These are phyloP conservation scores for Datisca glomerata DNA, from an alignment of 306 rosid genomes.

Conservation along the genomic window DNA sequence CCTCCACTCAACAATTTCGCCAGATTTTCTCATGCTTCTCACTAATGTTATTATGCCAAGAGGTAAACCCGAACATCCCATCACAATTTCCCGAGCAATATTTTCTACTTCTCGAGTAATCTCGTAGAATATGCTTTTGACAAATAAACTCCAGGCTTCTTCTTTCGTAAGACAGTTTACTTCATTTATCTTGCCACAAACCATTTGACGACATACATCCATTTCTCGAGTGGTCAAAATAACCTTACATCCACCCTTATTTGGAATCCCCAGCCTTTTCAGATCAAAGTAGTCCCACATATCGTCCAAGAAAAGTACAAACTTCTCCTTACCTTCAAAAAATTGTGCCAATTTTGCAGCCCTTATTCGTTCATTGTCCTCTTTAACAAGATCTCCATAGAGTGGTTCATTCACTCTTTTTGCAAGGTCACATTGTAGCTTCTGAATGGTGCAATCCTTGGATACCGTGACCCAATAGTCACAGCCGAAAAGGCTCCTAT, in stretches of 20 bases:
- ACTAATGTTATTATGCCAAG: not conserved
- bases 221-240: constrained; percentile 17
- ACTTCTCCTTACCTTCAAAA: not conserved
- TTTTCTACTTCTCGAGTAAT: not conserved
- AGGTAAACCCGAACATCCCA: not conserved
- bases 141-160: constrained; percentile 13
- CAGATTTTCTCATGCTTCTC: constrained; percentile 3
- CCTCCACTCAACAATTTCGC: not conserved
- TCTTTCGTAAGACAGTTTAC: not conserved
- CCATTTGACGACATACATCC: constrained; percentile 10
- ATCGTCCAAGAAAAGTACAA: constrained; percentile 23
- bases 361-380: not conserved
- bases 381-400: not conserved
- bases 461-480: constrained; percentile 17
- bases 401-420: not conserved
- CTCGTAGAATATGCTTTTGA: not conserved
- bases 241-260: constrained; percentile 8
- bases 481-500: not conserved
- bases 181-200: not conserved
- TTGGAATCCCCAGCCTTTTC: constrained; percentile 13
- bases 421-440: constrained; percentile 6
- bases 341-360: not conserved
- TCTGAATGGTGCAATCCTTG: too few relatives aligned
- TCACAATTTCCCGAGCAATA: not conserved
- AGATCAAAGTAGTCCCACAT: constrained; percentile 19